These are phyloP conservation scores for Vitis rotundifolia DNA, from an alignment of 164 flowering plant genomes.

Conservation along the genomic window DNA sequence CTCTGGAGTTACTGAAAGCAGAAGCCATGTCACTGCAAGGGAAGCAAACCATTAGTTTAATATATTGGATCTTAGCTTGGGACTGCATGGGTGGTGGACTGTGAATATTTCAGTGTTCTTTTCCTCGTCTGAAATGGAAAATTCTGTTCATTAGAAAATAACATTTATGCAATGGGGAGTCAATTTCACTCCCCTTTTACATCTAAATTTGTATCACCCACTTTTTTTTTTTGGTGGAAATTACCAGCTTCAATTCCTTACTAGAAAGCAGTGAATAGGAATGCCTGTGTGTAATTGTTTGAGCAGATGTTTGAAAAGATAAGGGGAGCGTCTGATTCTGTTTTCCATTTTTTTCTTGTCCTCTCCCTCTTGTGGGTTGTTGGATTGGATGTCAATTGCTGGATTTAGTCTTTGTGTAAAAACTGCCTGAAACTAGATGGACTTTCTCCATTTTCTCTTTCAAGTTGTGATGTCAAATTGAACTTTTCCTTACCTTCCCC, in stretches of 20 bases:
- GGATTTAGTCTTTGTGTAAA: slow-evolving; percentile 24
- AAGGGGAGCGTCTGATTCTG: slow-evolving; percentile 1
- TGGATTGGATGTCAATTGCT: slow-evolving; percentile 3
- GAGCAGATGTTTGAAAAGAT: neutral
- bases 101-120: neutral
- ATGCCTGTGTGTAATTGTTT: slow-evolving; percentile 20
- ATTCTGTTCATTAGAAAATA: slow-evolving; percentile 6
- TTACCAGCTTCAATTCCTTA: neutral
- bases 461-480: neutral
- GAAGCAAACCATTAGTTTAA: slow-evolving; percentile 17
- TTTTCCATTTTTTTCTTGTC: neutral
- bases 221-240: neutral
- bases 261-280: slow-evolving; percentile 5
- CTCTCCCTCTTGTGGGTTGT: neutral
- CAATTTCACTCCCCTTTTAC: slow-evolving; percentile 6
- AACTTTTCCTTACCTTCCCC: neutral
- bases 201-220: slow-evolving; percentile 7
- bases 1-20: slow-evolving; percentile 38
- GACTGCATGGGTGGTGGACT: slow-evolving; percentile 2
- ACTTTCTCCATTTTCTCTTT: neutral
- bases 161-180: slow-evolving; percentile 11
- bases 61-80: neutral
- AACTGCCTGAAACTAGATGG: neutral
- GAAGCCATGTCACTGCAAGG: slow-evolving; percentile 30
- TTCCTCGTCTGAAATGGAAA: neutral